A percentile compares a stretch with the other conserved stretches of the same genome.
phyloP scores from a whole-genome alignment of 208 protist species.

The Leishmania lainsoni region DNA sequence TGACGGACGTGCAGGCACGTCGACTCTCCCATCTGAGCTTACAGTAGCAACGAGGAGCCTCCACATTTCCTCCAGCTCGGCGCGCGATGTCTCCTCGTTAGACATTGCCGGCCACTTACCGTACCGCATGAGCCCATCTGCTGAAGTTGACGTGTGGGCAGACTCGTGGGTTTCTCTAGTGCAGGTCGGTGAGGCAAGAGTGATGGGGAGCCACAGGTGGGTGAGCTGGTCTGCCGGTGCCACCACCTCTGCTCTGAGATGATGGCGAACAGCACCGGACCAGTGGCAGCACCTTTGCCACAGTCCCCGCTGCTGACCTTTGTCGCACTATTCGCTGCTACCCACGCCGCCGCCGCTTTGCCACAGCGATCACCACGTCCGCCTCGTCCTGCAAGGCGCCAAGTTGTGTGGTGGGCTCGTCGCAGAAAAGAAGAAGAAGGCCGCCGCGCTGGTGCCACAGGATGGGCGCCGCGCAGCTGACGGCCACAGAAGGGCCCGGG shows the following conservation, averaged over 20 bases:
- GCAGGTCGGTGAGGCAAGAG: constrained; percentile 3
- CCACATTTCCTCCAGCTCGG: constrained; percentile 30
- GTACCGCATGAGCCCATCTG: background rate
- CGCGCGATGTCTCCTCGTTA: constrained; percentile 1
- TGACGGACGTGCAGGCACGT: background rate
- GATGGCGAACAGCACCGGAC: constrained; percentile 39
- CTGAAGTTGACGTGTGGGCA: background rate
- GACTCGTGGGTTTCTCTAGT: background rate
- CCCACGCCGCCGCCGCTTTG: constrained; percentile 48
- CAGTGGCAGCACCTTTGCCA: background rate
- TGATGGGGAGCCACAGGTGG: constrained; percentile 44
- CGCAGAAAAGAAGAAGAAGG: constrained; percentile 57
- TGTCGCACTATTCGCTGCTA: constrained; percentile 33
- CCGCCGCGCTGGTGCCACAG: constrained; percentile 63
- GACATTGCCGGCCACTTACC: constrained; percentile 2
- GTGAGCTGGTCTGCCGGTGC: constrained; percentile 19
- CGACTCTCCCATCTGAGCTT: constrained; percentile 9
- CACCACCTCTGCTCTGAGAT: constrained; percentile 57
- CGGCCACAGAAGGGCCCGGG: constrained; percentile 10
- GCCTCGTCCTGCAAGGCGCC: constrained; percentile 58
- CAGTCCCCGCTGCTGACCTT: background rate
- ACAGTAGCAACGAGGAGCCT: constrained; percentile 24
- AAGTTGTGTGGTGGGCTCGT: constrained; percentile 56
- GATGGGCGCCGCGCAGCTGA: constrained; percentile 12
- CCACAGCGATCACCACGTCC: constrained; percentile 72